These are phyloP conservation scores for Salvia hispanica DNA, from an alignment of 257 asterid species.

Conservation along the genomic window DNA sequence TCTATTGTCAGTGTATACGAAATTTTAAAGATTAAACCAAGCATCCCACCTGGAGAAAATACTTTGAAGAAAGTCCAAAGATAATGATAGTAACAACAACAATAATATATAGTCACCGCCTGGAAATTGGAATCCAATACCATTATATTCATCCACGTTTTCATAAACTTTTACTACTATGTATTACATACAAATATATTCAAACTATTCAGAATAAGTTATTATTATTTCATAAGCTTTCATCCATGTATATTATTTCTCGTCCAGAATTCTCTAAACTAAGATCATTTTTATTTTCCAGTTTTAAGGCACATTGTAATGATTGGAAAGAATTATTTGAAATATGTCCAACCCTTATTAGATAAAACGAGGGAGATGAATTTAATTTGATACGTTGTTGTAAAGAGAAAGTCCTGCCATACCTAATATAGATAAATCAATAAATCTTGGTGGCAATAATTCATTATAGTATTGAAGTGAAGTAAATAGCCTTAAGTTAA, in stretches of 20 bases:
- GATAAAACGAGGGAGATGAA: neutral
- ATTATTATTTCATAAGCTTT: no score
- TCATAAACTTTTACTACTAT: no score
- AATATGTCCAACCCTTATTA: neutral
- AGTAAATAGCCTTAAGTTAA: constrained; percentile 28
- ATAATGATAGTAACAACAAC: no score
- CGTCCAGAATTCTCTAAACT: neutral
- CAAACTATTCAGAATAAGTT: no score
- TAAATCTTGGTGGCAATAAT: constrained; percentile 35
- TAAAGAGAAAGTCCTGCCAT: constrained; percentile 14
- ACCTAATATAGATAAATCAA: constrained; percentile 38
- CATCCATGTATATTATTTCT: neutral
- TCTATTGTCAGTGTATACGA: no score
- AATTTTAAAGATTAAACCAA: no score
- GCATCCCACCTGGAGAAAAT: no score
- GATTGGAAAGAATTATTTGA: constrained; percentile 27
- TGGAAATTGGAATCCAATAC: neutral
- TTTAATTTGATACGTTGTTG: constrained; percentile 1
- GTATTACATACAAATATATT: no score
- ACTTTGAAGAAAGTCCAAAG: no score
- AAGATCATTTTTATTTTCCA: neutral
- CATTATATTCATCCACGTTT: no score
- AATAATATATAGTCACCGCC: neutral
- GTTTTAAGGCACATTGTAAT: constrained; percentile 11
- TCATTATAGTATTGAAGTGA: constrained; percentile 20